Conservation (phyloP, 1,284 basidiomycete species). For the Microbotryum lychnidis-dioicae region DNA sequence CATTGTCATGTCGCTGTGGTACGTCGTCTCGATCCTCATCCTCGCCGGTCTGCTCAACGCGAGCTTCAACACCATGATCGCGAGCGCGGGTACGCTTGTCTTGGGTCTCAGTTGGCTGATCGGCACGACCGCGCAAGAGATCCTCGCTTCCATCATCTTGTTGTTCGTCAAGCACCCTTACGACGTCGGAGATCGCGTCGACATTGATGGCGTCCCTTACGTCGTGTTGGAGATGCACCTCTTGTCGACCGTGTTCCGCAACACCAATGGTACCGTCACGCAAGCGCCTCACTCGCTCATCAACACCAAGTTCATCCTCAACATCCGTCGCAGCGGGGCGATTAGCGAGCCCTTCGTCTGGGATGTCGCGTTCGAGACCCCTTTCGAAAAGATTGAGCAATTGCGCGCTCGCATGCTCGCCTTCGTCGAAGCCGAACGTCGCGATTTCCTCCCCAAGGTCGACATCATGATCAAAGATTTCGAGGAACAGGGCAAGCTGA, state of each 20-base stretch:
- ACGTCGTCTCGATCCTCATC: slow-evolving; percentile 34
- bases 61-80: slow-evolving; percentile 34
- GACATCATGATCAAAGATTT: slow-evolving; percentile 53
- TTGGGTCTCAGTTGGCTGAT: slow-evolving; percentile 50
- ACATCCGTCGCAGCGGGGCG: slow-evolving; percentile 45
- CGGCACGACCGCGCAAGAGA: slow-evolving; percentile 29
- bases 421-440: slow-evolving; percentile 54
- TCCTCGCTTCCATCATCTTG: slow-evolving; percentile 45
- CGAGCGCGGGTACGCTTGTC: slow-evolving; percentile 35
- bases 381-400: slow-evolving; percentile 66
- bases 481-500: slow-evolving; percentile 70
- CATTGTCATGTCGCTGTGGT: slow-evolving; percentile 37
- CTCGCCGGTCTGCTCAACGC: slow-evolving; percentile 35
- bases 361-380: slow-evolving; percentile 69
- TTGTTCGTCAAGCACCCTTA: slow-evolving; percentile 59
- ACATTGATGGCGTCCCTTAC: slow-evolving; percentile 49
- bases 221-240: slow-evolving; percentile 72
- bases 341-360: slow-evolving; percentile 60
- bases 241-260: slow-evolving; percentile 56
- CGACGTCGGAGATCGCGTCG: slow-evolving; percentile 76
- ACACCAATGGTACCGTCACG: slow-evolving; percentile 46
- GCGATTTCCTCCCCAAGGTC: slow-evolving; percentile 38
- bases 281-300: slow-evolving; percentile 62
- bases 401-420: slow-evolving; percentile 71
- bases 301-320: slow-evolving; percentile 54